These are phyloP conservation scores for Trichoderma guizhouense DNA, from an alignment of 2,329 filamentous ascomycete genomes.

Conservation along the genomic window DNA sequence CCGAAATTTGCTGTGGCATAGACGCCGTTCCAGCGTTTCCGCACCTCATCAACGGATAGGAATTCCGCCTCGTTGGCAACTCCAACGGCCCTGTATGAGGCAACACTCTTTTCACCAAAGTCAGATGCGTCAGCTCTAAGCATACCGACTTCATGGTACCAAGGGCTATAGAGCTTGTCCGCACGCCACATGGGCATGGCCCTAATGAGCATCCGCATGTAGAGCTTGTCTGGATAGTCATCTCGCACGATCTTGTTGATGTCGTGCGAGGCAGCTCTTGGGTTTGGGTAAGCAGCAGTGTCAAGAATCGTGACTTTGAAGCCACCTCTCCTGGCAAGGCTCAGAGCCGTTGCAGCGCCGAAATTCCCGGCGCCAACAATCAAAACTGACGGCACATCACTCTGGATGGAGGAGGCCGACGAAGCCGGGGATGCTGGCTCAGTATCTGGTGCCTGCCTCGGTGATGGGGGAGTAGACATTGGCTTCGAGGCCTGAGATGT, in stretches of 20 bases:
- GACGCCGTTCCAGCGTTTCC: conserved; percentile 52
- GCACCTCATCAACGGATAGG: conserved; percentile 50
- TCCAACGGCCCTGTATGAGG: conserved; percentile 34
- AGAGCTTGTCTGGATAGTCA: conserved; percentile 40
- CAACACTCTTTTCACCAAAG: conserved; percentile 44
- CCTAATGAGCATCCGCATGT: conserved; percentile 39
- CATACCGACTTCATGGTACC: conserved; percentile 59
- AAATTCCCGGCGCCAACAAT: conserved; percentile 45
- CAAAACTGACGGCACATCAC: conserved; percentile 27
- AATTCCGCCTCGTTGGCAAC: conserved; percentile 40
- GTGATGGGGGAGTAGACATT: conserved; percentile 6
- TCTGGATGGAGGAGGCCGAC: conserved; percentile 10
- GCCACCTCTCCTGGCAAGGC: conserved; percentile 30
- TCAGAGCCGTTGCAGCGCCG: conserved; percentile 41
- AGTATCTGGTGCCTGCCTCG: background rate
- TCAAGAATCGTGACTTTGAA: conserved; percentile 37
- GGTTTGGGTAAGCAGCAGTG: conserved; percentile 35
- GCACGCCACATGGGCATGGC: conserved; percentile 40
- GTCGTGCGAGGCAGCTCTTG: conserved; percentile 45
- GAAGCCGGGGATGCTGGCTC: conserved; percentile 15
- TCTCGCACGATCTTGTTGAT: conserved; percentile 44
- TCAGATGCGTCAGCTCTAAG: conserved; percentile 39
- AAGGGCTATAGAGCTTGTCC: conserved; percentile 49
- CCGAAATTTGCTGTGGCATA: conserved; percentile 57
- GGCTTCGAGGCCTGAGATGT: background rate